Percentiles rank a stretch among this genome's conserved stretches.
These are phyloP conservation scores for Vanilla planifolia DNA, from an alignment of 106 monocot species.

Conservation along the genomic window DNA sequence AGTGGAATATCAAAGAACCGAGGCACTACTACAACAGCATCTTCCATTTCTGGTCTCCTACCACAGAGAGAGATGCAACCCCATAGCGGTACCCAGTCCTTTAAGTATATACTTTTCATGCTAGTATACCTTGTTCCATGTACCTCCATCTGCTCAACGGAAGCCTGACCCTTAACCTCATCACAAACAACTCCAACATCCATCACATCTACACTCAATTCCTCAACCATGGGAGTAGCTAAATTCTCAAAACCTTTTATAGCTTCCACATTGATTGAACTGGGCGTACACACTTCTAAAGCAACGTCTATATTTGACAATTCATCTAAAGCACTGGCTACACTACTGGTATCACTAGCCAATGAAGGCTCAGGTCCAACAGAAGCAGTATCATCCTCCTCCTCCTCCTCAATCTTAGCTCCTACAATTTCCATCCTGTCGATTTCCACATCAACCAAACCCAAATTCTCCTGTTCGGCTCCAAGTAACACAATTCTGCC, in stretches of 20 bases:
- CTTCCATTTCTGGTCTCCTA: constrained; percentile 79
- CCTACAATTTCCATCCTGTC: not conserved
- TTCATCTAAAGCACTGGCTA: constrained; percentile 23
- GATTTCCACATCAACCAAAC: not conserved
- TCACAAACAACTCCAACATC: constrained; percentile 1
- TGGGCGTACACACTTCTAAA: not conserved
- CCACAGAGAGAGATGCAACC: constrained; percentile 51
- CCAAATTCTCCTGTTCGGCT: not conserved
- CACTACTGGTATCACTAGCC: constrained; percentile 33
- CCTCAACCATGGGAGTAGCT: constrained; percentile 1
- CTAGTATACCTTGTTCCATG: not conserved
- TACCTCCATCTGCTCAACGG: constrained; percentile 4
- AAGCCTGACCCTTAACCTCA: constrained; percentile 1
- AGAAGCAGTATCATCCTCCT: constrained; percentile 13
- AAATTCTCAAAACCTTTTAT: constrained; percentile 11
- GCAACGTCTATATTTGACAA: constrained; percentile 4
- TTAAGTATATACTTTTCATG: constrained; percentile 26
- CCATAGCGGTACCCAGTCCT: constrained; percentile 52
- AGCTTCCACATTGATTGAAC: constrained; percentile 8
- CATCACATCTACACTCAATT: not conserved
- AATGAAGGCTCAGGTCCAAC: constrained; percentile 11
- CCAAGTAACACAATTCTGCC: not conserved
- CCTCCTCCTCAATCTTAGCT: constrained; percentile 13
- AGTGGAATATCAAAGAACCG: constrained; percentile 40
- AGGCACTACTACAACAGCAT: constrained; percentile 35